These are phyloP conservation scores for Crotalaria pallida DNA, from an alignment of 306 rosid genomes.

Conservation along the genomic window DNA sequence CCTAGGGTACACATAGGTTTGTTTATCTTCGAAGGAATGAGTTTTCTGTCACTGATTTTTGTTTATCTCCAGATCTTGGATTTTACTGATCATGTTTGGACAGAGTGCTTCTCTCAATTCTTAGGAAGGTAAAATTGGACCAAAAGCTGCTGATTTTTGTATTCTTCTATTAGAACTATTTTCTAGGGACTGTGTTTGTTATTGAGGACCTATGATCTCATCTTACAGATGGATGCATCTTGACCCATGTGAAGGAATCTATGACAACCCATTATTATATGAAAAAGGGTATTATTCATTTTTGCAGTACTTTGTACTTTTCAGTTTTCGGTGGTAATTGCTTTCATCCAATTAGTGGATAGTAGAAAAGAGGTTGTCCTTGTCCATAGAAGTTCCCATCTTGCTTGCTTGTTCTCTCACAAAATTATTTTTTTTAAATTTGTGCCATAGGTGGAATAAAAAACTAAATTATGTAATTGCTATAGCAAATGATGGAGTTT, in stretches of 20 bases:
- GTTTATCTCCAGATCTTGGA: slow-evolving; percentile 58
- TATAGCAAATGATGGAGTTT: slow-evolving; percentile 68
- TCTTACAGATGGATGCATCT: slow-evolving; percentile 95
- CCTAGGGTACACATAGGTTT: background rate
- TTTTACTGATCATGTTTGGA: slow-evolving; percentile 92
- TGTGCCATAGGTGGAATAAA: slow-evolving; percentile 69
- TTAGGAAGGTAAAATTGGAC: slow-evolving; percentile 60
- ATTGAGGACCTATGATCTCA: slow-evolving; percentile 31
- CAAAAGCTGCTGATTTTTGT: background rate
- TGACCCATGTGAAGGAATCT: slow-evolving; percentile 86
- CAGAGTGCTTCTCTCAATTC: slow-evolving; percentile 79
- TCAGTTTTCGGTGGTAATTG: background rate
- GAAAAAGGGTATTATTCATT: slow-evolving; percentile 70
- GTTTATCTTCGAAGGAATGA: slow-evolving; percentile 10
- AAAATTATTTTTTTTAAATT: background rate
- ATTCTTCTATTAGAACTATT: slow-evolving; percentile 4
- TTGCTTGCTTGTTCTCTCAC: background rate
- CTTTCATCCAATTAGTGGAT: slow-evolving; percentile 19
- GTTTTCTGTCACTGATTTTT: slow-evolving; percentile 20
- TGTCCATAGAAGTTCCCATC: slow-evolving; percentile 6
- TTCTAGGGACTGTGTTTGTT: background rate
- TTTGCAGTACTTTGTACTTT: background rate
- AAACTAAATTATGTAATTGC: slow-evolving; percentile 72
- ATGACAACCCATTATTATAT: slow-evolving; percentile 82
- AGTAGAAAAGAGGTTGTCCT: slow-evolving; percentile 9